phyloP scores from a whole-genome alignment of 2,329 filamentous ascomycete genomes.

The Ceratocystis papillata region DNA sequence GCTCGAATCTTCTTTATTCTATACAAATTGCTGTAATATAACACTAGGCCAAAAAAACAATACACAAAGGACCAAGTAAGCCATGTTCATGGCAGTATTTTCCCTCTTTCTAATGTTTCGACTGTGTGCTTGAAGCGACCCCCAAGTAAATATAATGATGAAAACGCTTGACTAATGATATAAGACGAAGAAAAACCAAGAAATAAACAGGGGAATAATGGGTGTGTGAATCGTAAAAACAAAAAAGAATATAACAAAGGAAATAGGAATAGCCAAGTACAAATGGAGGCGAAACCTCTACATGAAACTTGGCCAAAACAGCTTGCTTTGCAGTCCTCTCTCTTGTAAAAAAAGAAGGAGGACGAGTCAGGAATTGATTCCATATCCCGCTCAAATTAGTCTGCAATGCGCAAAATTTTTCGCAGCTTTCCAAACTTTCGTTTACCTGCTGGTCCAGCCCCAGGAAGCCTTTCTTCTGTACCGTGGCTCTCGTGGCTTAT shows the following conservation, averaged over 20 bases:
- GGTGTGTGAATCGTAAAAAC: conserved; percentile 9
- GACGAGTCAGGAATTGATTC: not conserved
- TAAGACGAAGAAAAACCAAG: conserved; percentile 9
- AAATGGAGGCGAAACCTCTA: not conserved
- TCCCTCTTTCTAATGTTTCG: too few species aligned
- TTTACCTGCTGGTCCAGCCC: conserved; percentile 32
- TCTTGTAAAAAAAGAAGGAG: conserved; percentile 15
- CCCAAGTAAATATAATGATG: conserved; percentile 9
- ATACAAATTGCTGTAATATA: conserved; percentile 2
- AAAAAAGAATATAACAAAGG: conserved; percentile 9
- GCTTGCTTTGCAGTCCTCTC: not conserved
- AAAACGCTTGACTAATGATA: conserved; percentile 8
- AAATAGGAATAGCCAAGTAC: not conserved
- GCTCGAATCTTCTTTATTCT: not conserved
- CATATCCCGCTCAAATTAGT: conserved; percentile 25
- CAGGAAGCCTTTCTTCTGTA: not conserved
- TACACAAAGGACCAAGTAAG: not conserved
- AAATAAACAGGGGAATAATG: conserved; percentile 15
- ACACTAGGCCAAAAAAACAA: not conserved
- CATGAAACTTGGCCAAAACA: not conserved
- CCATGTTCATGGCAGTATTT: too few species aligned
- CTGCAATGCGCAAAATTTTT: conserved; percentile 49
- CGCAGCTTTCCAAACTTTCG: conserved; percentile 60
- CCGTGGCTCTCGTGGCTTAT: not conserved
- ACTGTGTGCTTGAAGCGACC: too few species aligned